Conservation (phyloP, 2,329 filamentous ascomycete species). For the Aspergillus uvarum region DNA sequence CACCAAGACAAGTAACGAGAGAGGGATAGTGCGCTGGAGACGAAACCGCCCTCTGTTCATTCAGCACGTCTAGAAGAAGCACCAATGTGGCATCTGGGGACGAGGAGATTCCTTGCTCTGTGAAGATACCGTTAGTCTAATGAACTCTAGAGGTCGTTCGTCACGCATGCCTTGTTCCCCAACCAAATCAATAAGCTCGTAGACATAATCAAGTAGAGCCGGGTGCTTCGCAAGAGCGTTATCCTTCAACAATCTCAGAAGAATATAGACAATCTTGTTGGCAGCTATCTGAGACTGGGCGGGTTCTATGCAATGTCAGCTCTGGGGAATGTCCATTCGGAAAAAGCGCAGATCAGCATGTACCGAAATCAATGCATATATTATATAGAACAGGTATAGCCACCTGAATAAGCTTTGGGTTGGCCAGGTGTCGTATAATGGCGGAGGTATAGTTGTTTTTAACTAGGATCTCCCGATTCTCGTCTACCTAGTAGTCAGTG, state of each 20-base stretch:
- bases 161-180: constrained; percentile 39
- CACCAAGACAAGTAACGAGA: constrained; percentile 33
- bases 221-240: constrained; percentile 32
- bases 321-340: neutral
- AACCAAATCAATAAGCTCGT: constrained; percentile 42
- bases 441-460: constrained; percentile 39
- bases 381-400: constrained; percentile 48
- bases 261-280: constrained; percentile 38
- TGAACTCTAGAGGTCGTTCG: neutral
- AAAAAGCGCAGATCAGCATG: neutral
- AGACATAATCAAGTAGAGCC: constrained; percentile 37
- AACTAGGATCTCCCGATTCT: constrained; percentile 43
- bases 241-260: constrained; percentile 37
- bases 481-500: constrained; percentile 33
- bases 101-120: constrained; percentile 36
- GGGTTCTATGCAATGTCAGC: constrained; percentile 35
- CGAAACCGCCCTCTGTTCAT: constrained; percentile 26
- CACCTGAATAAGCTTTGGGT: constrained; percentile 38
- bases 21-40: constrained; percentile 33
- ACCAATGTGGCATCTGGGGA: constrained; percentile 38
- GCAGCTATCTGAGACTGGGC: constrained; percentile 40
- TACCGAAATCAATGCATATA: constrained; percentile 48
- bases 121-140: constrained; percentile 8
- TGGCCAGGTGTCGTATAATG: constrained; percentile 38
- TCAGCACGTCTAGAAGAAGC: constrained; percentile 35